Evolutionary conservation across 768 basidiomycete species (phyloP).

Genomic region (Tulasnella sp.): DNA sequence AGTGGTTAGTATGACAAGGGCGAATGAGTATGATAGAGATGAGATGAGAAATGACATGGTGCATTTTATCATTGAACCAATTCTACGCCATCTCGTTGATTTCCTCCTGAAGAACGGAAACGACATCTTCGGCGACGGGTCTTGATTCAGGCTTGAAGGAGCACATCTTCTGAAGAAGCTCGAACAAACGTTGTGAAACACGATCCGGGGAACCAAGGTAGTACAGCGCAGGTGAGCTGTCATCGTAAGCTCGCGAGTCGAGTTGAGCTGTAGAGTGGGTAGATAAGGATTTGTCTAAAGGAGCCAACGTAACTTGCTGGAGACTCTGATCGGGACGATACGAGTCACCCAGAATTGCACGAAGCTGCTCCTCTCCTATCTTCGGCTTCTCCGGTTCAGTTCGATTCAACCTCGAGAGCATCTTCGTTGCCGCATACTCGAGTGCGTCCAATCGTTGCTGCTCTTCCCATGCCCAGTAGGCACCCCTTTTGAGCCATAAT

Average conservation of each 20-base stretch:
- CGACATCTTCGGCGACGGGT: not conserved
- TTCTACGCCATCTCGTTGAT: not conserved
- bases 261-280: not conserved
- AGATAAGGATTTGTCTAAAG: not conserved
- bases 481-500: conserved; percentile 26
- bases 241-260: conserved; percentile 1
- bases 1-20: no score
- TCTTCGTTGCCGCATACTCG: conserved; percentile 15
- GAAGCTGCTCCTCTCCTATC: not conserved
- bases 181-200: conserved; percentile 7
- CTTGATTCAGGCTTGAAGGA: not conserved
- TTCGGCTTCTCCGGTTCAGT: no score
- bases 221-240: not conserved
- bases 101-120: not conserved
- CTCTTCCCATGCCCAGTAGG: conserved; percentile 30
- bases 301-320: not conserved
- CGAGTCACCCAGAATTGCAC: not conserved
- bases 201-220: not conserved
- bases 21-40: no score
- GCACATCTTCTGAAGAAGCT: conserved; percentile 2
- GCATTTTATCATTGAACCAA: no score
- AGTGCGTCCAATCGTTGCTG: conserved; percentile 21
- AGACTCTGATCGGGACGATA: not conserved
- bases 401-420: not conserved
- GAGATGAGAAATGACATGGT: no score